These are phyloP conservation scores for Dictyostelium capitatum DNA, from an alignment of 78 protist species.

Conservation along the genomic window DNA sequence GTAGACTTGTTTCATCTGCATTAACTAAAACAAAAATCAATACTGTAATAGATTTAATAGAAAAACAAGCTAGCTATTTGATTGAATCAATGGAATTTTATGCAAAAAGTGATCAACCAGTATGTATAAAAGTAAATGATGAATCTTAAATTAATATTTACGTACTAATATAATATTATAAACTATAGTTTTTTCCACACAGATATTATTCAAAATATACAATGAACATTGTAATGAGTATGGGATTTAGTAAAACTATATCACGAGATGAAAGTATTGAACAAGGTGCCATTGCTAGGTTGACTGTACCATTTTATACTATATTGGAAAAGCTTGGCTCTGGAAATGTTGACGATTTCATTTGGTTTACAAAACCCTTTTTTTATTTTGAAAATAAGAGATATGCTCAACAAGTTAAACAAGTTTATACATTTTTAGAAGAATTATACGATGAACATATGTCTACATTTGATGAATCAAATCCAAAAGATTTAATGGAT, in stretches of 20 bases:
- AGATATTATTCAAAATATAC: slow-evolving; percentile 33
- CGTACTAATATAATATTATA: no score
- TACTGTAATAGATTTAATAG: not conserved
- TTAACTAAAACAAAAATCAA: slow-evolving; percentile 43
- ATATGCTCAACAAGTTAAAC: not conserved
- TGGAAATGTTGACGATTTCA: slow-evolving; percentile 17
- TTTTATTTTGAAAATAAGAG: not conserved
- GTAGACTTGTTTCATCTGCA: slow-evolving; percentile 16
- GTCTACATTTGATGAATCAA: not conserved
- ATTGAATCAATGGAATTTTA: not conserved
- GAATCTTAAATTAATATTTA: no score
- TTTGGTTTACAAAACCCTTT: slow-evolving; percentile 7
- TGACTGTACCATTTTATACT: slow-evolving; percentile 10
- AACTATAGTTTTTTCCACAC: slow-evolving; percentile 46
- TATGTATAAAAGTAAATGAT: no score
- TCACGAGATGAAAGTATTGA: slow-evolving; percentile 19
- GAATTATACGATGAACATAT: slow-evolving; percentile 57
- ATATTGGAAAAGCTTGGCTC: slow-evolving; percentile 34
- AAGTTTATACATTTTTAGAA: slow-evolving; percentile 5
- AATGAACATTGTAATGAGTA: slow-evolving; percentile 28
- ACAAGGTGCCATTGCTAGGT: not conserved
- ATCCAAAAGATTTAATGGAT: slow-evolving; percentile 59
- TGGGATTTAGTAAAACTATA: slow-evolving; percentile 24
- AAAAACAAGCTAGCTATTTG: not conserved
- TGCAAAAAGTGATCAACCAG: slow-evolving; percentile 1